Base-by-base conservation (phyloP, 2,329 filamentous ascomycete genomes). In the Fusarium oligoseptatum region DNA sequence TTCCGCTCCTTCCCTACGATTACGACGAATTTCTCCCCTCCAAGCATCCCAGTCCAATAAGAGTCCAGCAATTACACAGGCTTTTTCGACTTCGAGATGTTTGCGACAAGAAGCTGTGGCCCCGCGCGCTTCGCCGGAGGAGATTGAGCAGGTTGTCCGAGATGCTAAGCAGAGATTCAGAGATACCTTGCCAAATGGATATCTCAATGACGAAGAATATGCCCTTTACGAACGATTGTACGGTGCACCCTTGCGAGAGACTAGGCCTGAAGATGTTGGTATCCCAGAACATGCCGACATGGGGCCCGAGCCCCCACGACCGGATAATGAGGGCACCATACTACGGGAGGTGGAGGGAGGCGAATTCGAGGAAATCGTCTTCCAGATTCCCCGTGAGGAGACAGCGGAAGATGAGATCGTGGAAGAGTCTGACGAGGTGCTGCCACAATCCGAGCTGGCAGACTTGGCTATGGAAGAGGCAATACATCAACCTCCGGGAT, bases 181-280 rank as follows among this genome's bases (percentile, higher is more conserved):
- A 71, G 92, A 97, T 78, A 92, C 88, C 0, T 83, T 98, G 27
- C 95, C 95, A 0, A 89, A 91, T 36, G 91, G 88, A 37, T 90
- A 94, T 76, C 82, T 98, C 61, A 91, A 87, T 37, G 86, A 88
- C 1, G 89, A 93, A 63, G 95, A 98, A 81, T 92, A 93, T 78
- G 85, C 85, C 57, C 84, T 97, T 1, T 98, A 97, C 82, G 91
- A 93, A 79, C 88, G 95, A 73, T 84, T 97, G 17, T 98, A 97
- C 81, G 96, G 95, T 2, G 87, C 92, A 37, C 94, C 95, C 2
- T 81, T 94, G 71, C 87, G 91, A 48, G 87, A 89, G 62, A 92
- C 90, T 2, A 82, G 79, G 9, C 87, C 89, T 2, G 91, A 92
- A 67, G 90, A 93, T 81, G 86, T 91, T 5, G 90, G 83, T 29